phyloP scores from a whole-genome alignment of 2,329 filamentous ascomycete genomes.

The Aspergillus ruber region DNA sequence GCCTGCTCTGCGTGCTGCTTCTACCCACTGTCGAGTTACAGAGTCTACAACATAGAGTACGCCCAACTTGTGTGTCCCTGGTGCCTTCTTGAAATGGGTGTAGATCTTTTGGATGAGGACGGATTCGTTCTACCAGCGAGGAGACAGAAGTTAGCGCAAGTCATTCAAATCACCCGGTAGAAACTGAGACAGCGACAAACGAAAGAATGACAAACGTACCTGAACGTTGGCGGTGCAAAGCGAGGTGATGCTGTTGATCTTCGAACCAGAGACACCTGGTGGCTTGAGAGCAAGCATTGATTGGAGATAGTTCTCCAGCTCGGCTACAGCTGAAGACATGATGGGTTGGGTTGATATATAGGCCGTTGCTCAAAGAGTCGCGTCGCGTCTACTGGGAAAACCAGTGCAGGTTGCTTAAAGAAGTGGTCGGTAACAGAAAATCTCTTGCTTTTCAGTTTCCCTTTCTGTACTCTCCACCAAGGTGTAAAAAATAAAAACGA shows the following conservation, averaged over 20 bases:
- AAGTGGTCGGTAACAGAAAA: slow-evolving; percentile 9
- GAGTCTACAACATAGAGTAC: slow-evolving; percentile 99
- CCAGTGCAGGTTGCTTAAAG: slow-evolving; percentile 7
- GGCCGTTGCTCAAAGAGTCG: slow-evolving; percentile 8
- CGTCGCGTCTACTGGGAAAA: slow-evolving; percentile 19
- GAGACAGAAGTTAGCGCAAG: slow-evolving; percentile 22
- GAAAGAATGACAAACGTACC: slow-evolving; percentile 47
- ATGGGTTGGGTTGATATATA: slow-evolving; percentile 18
- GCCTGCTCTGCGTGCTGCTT: slow-evolving; percentile 80
- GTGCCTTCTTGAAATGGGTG: slow-evolving; percentile 93
- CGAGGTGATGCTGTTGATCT: slow-evolving; percentile 78
- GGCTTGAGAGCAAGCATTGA: slow-evolving; percentile 88
- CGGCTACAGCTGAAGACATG: slow-evolving; percentile 80
- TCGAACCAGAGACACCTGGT: slow-evolving; percentile 87
- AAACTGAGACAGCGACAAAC: background rate
- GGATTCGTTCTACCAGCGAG: slow-evolving; percentile 68
- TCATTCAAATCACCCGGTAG: background rate
- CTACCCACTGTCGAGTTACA: slow-evolving; percentile 97
- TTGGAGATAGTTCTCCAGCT: slow-evolving; percentile 83
- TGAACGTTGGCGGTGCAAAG: slow-evolving; percentile 86
- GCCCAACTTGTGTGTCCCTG: slow-evolving; percentile 92
- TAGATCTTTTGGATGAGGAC: slow-evolving; percentile 93
- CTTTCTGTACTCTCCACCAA: background rate
- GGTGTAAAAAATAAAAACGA: slow-evolving; percentile 10
- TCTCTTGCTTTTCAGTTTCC: slow-evolving; percentile 6